Base-by-base conservation (phyloP, 2,329 filamentous ascomycete genomes). In the Calonectria pseudoturangicola region DNA sequence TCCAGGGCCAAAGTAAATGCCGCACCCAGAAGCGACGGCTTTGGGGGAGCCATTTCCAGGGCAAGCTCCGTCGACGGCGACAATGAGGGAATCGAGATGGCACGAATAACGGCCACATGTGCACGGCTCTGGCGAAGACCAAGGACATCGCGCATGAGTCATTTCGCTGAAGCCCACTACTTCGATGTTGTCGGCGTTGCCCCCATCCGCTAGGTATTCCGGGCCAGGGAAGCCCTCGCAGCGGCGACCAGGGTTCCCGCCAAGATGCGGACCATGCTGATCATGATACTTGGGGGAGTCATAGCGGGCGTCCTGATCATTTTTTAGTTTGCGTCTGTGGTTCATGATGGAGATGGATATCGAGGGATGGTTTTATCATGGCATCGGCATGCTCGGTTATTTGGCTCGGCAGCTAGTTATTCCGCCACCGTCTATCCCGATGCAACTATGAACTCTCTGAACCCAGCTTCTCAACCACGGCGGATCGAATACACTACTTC, bases 21-120 rank as follows among this genome's bases (percentile, higher is more conserved):
- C 54, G 10, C n/a, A 41, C 13, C 54, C 54, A 12, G 54, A 58
- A 1, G 33, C 54, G 2, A 56, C 51, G 10, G 51, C 51, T 4
- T 7, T 18, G 4, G 51, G 18, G 8, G 28, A n/a, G 4, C 30
- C 51, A n/a, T 56, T 56, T 4, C 51, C 50, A 21, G 51, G 51
- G 30, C 30, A 56, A 15, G 51, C 51, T 39, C 51, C 51, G 51
- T 58, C 51, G 5, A 58, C 51, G n/a, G 30, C 51, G 15, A 58
- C 30, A n/a, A 58, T 39, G 18, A 58, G 21, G 4, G 51, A 58
- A 58, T 58, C 51, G 12, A 58, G 51, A 15, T 58, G 51, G n/a
- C 51, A 58, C 51, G 51, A 58, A 15, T 39, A 12, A 12, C 51
- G 33, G 12, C 51, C 51, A 16, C 51, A 58, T 2, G 6, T 0